A percentile compares a stretch with the other conserved stretches of the same genome.
These are phyloP conservation scores for Coffea canephora DNA, from an alignment of 257 asterid genomes.

Conservation along the genomic window DNA sequence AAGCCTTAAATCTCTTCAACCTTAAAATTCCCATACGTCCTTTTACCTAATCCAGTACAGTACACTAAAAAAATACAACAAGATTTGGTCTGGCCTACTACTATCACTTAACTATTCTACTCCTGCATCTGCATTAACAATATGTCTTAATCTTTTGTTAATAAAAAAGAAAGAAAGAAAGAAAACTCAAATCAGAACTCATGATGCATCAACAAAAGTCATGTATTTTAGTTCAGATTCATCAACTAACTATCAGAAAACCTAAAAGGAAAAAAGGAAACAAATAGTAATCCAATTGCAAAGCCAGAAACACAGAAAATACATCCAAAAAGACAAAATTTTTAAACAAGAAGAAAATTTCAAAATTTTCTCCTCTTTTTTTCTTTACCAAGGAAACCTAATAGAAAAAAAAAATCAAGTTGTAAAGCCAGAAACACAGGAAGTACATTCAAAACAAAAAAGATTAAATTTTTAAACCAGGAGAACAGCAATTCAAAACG, in stretches of 20 bases:
- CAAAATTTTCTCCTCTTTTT: background rate
- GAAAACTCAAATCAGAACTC: background rate
- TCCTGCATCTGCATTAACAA: background rate
- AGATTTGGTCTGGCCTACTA: background rate
- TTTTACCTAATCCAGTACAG: background rate
- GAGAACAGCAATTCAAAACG: background rate
- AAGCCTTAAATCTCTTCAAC: background rate
- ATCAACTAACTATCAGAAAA: background rate
- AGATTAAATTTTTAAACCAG: background rate
- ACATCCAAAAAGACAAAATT: background rate
- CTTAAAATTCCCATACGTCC: background rate
- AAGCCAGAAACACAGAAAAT: background rate
- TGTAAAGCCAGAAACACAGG: background rate
- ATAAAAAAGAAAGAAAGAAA: background rate
- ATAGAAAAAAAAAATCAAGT: background rate
- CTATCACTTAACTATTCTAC: background rate
- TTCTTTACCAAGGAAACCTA: constrained; percentile 51
- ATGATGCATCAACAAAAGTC: no score
- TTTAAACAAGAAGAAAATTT: background rate
- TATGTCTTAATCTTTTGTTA: background rate
- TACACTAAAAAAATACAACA: no score
- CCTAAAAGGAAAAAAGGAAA: background rate
- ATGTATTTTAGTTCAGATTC: background rate
- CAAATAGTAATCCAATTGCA: background rate
- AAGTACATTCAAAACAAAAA: background rate